phyloP scores from a whole-genome alignment of 2,329 filamentous ascomycete species.

The Pseudocercospora crystallina region DNA sequence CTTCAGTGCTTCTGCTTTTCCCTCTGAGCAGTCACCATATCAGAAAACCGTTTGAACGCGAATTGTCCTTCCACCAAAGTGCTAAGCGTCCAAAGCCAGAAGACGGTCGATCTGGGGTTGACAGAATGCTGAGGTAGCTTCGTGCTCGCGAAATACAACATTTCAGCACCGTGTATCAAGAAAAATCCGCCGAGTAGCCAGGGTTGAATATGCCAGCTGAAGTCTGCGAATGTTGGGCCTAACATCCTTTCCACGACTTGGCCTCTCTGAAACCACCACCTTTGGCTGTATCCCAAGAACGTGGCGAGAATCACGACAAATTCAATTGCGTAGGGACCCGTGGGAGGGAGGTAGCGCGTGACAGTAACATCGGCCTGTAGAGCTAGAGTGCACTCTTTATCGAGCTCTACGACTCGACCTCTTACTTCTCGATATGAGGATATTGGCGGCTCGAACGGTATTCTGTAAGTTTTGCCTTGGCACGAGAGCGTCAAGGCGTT shows the following conservation, averaged over 20 bases:
- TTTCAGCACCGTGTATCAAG: conserved; percentile 65
- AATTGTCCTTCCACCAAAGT: conserved; percentile 56
- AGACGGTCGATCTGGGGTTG: conserved; percentile 47
- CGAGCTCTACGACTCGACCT: conserved; percentile 71
- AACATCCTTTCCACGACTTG: conserved; percentile 39
- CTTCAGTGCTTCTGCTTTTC: conserved; percentile 41
- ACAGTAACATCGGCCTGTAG: conserved; percentile 61
- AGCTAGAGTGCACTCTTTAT: conserved; percentile 56
- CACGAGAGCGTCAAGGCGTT: conserved; percentile 61
- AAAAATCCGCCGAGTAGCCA: conserved; percentile 60
- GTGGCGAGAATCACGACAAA: conserved; percentile 58
- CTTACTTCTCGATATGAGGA: conserved; percentile 66
- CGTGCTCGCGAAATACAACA: conserved; percentile 46
- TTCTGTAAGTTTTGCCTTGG: conserved; percentile 49
- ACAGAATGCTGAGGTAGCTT: conserved; percentile 55
- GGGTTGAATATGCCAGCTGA: conserved; percentile 61
- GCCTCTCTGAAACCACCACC: conserved; percentile 55
- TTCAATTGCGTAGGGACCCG: conserved; percentile 53
- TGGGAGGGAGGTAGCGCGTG: conserved; percentile 53
- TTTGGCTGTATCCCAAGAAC: conserved; percentile 51
- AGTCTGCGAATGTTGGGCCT: conserved; percentile 58
- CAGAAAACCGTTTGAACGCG: conserved; percentile 48
- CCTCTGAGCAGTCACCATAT: conserved; percentile 43
- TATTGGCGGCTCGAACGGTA: conserved; percentile 72
- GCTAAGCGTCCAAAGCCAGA: conserved; percentile 55